Percentiles rank a stretch among this genome's conserved stretches.
Conservation (phyloP, 345 rosid species). For the rapeseed (Brassica napus) region DNA sequence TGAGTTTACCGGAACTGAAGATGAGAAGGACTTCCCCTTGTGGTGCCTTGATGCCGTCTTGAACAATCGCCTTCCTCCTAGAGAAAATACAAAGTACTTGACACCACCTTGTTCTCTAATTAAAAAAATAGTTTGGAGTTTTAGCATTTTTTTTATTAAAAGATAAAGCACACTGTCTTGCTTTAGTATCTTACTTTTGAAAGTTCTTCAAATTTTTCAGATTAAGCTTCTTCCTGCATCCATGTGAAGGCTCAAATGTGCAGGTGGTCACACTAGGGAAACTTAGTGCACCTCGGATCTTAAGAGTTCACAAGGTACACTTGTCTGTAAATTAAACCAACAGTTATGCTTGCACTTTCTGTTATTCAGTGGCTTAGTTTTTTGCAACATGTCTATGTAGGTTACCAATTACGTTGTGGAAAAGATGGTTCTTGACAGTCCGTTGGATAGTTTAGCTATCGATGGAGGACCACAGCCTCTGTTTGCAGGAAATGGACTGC, state of each 20-base stretch:
- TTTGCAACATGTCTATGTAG: conserved; percentile 46
- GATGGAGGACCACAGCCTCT: conserved; percentile 76
- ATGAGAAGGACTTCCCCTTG: conserved; percentile 93
- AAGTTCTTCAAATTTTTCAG: conserved; percentile 47
- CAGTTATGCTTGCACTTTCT: conserved; percentile 2
- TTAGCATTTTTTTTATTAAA: conserved; percentile 5
- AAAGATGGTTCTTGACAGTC: conserved; percentile 87
- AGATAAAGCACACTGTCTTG: neutral
- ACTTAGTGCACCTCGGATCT: conserved; percentile 95
- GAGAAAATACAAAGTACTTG: conserved; percentile 87
- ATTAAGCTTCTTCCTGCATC: conserved; percentile 95
- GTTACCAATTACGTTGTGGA: conserved; percentile 93
- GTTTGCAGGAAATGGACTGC: conserved; percentile 64
- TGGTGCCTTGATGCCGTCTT: conserved; percentile 95
- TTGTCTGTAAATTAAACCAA: neutral
- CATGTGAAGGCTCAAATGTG: conserved; percentile 81
- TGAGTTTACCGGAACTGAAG: conserved; percentile 86
- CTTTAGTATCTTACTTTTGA: conserved; percentile 11
- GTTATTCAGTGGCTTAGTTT: conserved; percentile 10
- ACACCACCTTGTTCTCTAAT: conserved; percentile 28
- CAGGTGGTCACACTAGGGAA: conserved; percentile 96
- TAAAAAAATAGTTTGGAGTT: conserved; percentile 5
- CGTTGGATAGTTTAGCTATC: conserved; percentile 55
- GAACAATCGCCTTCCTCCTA: conserved; percentile 86
- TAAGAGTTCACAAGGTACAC: conserved; percentile 94